Evolutionary conservation across 2,329 filamentous ascomycete genomes (phyloP).

Genomic region (Albifimbria verrucaria): DNA sequence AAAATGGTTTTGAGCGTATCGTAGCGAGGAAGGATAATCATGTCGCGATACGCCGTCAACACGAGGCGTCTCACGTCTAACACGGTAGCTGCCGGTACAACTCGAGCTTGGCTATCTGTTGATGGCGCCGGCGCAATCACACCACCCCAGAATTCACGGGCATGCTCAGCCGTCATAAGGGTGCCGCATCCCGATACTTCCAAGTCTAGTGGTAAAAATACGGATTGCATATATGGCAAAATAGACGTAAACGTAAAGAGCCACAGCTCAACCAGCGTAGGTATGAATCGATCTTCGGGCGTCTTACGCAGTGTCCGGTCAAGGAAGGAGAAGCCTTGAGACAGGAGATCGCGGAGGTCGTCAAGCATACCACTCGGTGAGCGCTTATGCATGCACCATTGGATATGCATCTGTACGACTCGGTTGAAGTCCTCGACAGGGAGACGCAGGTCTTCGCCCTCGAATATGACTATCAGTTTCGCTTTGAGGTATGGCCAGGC

Average conservation of each 20-base stretch:
- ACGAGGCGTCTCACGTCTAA: slow-evolving; percentile 88
- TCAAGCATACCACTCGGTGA: slow-evolving; percentile 70
- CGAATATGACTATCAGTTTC: slow-evolving; percentile 73
- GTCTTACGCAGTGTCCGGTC: slow-evolving; percentile 78
- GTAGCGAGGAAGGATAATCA: slow-evolving; percentile 82
- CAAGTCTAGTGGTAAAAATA: slow-evolving; percentile 88
- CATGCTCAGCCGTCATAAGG: slow-evolving; percentile 74
- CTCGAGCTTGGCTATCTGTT: slow-evolving; percentile 32
- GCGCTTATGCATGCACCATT: slow-evolving; percentile 72
- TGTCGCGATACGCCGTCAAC: slow-evolving; percentile 83
- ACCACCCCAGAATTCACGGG: slow-evolving; percentile 86
- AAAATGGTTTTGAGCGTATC: slow-evolving; percentile 87
- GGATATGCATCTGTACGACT: slow-evolving; percentile 74
- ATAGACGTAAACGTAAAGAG: slow-evolving; percentile 87
- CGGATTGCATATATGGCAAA: slow-evolving; percentile 89
- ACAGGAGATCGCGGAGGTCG: slow-evolving; percentile 70
- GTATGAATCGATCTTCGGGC: slow-evolving; percentile 84
- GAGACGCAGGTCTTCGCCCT: slow-evolving; percentile 74
- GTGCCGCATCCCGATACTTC: slow-evolving; percentile 85
- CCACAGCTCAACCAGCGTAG: slow-evolving; percentile 90
- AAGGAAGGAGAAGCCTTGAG: slow-evolving; percentile 80
- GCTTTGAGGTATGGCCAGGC: slow-evolving; percentile 80
- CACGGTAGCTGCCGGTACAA: slow-evolving; percentile 48
- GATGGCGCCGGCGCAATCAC: slow-evolving; percentile 42
- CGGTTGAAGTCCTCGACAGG: slow-evolving; percentile 82